Base-by-base conservation (phyloP, 1,139 yeast species). In the Kodamaea ohmeri region DNA sequence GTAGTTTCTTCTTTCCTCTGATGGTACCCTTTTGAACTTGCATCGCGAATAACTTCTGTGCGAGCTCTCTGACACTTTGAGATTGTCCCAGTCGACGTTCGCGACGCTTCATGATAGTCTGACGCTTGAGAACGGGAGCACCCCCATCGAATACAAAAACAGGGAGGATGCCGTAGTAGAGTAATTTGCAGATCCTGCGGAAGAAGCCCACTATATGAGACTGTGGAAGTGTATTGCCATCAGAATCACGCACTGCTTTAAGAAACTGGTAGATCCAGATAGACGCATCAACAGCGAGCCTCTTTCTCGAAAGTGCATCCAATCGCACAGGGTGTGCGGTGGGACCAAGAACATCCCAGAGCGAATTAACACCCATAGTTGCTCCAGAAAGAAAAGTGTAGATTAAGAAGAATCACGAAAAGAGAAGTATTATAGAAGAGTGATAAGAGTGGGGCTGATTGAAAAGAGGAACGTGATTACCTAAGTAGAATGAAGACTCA, bases 121-220 rank as follows among this genome's bases (percentile, higher is more conserved):
- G 78, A 46, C 82, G 68, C 62, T 94, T 94, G 52, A 92, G 64
- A 1, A 73, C 73, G 0, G 98, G 98, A 0, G 96, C 97, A 1
- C 95, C 96, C 15, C 99, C 99, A 64, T 94, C 99, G 65, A 94
- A 94, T 0, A 94, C 96, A 70, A 94, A 94, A 9, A 94, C 85
- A 0, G 99, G 98, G 40, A 71, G 73, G 22, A 94, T 88, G 0
- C 97, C 98, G 64, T 82, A 87, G 58, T 80, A 94, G 14, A 94
- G 61, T 42, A 94, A 64, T 53, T 94, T 94, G 63, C 98, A 90
- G 11, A 94, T 89, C 41, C 99, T 72, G 47, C 97, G 67, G 59
- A 92, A 92, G 56, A 94, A 94, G 8, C 99, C 99, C 19, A 90
- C 84, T 15, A 92, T 78, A 58, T 94, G 98, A 0, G 97, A 83